Conservation (phyloP, 1,139 yeast species). For the Magnusiomyces paraingens region DNA sequence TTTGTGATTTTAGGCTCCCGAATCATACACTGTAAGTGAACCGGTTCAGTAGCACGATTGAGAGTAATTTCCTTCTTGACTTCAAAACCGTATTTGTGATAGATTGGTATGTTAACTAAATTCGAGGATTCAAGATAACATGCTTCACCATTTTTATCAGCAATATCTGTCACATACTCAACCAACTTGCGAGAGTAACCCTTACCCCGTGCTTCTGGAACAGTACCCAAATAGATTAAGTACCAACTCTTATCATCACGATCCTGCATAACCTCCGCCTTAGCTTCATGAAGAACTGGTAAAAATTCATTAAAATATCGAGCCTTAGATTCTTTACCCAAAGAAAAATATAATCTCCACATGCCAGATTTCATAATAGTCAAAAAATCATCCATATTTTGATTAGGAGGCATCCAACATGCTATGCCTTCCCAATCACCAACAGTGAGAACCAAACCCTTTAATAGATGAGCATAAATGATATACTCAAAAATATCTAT, state of each 20-base stretch:
- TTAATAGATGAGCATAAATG: conserved; percentile 48
- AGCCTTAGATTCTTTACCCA: conserved; percentile 47
- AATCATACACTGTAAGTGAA: conserved; percentile 23
- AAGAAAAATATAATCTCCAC: conserved; percentile 46
- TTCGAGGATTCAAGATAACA: conserved; percentile 57
- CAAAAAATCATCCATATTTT: conserved; percentile 40
- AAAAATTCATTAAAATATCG: conserved; percentile 53
- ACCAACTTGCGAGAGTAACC: conserved; percentile 57
- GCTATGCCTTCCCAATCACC: conserved; percentile 56
- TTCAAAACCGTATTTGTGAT: conserved; percentile 49
- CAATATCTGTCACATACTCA: conserved; percentile 47
- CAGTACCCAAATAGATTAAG: conserved; percentile 56
- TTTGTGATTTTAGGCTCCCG: conserved; percentile 21
- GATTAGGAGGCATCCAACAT: conserved; percentile 56
- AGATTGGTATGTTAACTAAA: conserved; percentile 49
- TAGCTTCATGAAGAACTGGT: conserved; percentile 49
- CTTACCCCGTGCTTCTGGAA: conserved; percentile 55
- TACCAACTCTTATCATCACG: conserved; percentile 44
- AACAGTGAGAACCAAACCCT: conserved; percentile 50
- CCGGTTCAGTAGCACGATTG: conserved; percentile 18
- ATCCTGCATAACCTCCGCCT: conserved; percentile 29
- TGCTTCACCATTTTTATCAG: conserved; percentile 42
- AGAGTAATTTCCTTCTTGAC: conserved; percentile 18
- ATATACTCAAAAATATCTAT: conserved; percentile 49
- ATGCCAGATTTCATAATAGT: conserved; percentile 52